Conservation (phyloP, 257 asterid genomes). For the Solanum pennellii region DNA sequence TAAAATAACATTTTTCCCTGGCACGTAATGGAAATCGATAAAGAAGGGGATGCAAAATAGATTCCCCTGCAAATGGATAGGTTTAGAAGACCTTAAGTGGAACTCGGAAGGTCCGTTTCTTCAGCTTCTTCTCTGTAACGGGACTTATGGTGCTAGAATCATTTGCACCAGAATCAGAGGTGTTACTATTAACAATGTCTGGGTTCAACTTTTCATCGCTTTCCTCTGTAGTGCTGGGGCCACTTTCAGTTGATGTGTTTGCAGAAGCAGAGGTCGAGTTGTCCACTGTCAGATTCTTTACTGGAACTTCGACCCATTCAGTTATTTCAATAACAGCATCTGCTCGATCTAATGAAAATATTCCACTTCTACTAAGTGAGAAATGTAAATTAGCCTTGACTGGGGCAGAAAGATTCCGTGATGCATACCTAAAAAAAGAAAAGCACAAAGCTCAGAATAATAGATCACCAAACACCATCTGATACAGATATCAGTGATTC, state of each 20-base stretch:
- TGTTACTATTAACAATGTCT: constrained; percentile 25
- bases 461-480: background rate
- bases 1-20: background rate
- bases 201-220: constrained; percentile 37
- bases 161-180: constrained; percentile 28
- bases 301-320: constrained; percentile 97
- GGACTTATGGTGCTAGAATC: constrained; percentile 43
- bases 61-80: background rate
- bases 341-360: constrained; percentile 74
- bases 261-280: constrained; percentile 64
- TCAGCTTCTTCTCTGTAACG: constrained; percentile 79
- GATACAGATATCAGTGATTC: constrained; percentile 8
- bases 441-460: constrained; percentile 1
- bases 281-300: constrained; percentile 71
- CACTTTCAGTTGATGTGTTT: constrained; percentile 43
- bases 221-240: constrained; percentile 41
- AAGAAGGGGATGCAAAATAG: background rate
- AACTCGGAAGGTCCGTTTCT: constrained; percentile 81
- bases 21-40: background rate
- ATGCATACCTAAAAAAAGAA: constrained; percentile 55
- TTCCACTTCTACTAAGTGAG: constrained; percentile 92
- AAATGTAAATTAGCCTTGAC: constrained; percentile 90
- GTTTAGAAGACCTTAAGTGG: constrained; percentile 56
- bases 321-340: constrained; percentile 89
- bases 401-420: constrained; percentile 87